phyloP scores from a whole-genome alignment of 1,139 yeast species.

The Candida tetrigidarum region DNA sequence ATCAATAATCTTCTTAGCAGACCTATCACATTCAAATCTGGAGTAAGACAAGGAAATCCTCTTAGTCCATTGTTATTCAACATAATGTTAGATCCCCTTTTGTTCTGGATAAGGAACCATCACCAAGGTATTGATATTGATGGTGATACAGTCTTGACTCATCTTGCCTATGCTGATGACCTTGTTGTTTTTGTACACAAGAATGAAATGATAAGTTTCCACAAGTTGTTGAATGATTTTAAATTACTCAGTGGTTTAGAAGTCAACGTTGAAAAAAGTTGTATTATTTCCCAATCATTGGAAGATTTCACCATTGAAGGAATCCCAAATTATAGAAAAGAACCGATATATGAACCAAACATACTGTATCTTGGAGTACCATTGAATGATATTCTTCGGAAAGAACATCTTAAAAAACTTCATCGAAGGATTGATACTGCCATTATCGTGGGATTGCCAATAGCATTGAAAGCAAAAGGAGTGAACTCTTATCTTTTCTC shows the following conservation, averaged over 20 bases:
- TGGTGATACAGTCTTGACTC: background rate
- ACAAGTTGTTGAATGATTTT: background rate
- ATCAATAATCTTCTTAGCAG: background rate
- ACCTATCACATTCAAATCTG: background rate
- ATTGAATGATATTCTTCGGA: background rate
- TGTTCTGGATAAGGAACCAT: background rate
- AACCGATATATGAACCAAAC: background rate
- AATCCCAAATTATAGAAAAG: too few species aligned
- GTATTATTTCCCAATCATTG: background rate
- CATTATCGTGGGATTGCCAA: background rate
- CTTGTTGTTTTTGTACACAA: background rate
- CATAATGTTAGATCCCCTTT: background rate
- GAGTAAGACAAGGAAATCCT: background rate
- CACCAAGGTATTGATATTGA: too few species aligned
- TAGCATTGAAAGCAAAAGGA: background rate
- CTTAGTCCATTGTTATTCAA: background rate
- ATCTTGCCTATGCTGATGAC: background rate
- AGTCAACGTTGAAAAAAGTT: background rate
- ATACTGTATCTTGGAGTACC: background rate
- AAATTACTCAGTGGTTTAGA: too few species aligned
- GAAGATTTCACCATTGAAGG: background rate
- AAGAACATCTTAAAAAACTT: background rate
- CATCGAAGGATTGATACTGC: background rate
- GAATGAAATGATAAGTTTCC: background rate
- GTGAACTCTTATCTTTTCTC: background rate